Evolutionary conservation across 2,329 filamentous ascomycete genomes (phyloP), one percentile per base, ranked within the genome.

Genomic region (Beauveria pseudobassiana): DNA sequence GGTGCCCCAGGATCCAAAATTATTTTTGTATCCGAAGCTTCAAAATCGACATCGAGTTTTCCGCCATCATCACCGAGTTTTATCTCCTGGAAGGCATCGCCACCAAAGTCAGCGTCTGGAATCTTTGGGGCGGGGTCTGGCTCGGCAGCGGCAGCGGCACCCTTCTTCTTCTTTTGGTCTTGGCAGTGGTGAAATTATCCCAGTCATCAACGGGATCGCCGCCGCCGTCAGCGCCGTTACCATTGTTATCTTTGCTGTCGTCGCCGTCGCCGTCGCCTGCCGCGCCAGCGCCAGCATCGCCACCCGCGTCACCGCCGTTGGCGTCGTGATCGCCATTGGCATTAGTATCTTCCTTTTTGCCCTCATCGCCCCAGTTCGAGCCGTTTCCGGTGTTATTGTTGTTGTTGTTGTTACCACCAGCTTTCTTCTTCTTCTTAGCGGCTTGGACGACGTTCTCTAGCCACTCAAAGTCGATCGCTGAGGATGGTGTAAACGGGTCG

Each of bases 21-120:
- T 63, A 45, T 72, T 69, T 65, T 82, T 14, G 70, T 69, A 43
- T 77, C 76, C 26, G 76, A 74, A n/a, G 76, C 71, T 55, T 80
- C 81, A 67, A 86, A 80, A 63, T 77, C 81, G 16, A 85, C 69
- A 64, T 86, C 82, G 6, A 85, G 69, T 61, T 83, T 82, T 1
- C 84, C 82, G n/a, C 76, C 69, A 61, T 87, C 85, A 65, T 86
- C 82, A n/a, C 71, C 71, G 28, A 91, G 73, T 67, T 85, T 88
- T 65, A 91, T 85, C 30, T 90, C 87, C 50, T 89, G 80, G 66
- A 90, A 90, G 6, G 71, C 66, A 56, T 74, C 73, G n/a, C 80
- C 74, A 61, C 82, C 81, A 49, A 80, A 74, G 53, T 78, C 79
- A 24, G 70, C 67, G 18, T 66, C 68, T 3, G 71, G 67, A 20